Evolutionary conservation across 345 rosid genomes (phyloP).

Genomic region (Ricinus communis): DNA sequence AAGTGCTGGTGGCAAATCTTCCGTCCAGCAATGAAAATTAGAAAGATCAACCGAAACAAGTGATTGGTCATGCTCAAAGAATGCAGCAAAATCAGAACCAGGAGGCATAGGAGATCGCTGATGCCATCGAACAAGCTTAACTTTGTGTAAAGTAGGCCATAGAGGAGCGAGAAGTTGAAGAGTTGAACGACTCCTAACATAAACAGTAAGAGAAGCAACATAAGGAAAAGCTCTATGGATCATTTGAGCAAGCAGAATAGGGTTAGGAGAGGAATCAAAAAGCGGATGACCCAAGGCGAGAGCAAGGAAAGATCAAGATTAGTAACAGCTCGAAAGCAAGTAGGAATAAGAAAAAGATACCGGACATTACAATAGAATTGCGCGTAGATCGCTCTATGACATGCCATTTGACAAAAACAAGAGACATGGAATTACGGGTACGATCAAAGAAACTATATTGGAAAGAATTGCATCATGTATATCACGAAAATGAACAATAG

Average conservation of each 20-base stretch:
- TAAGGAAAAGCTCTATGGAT: constrained; percentile 4
- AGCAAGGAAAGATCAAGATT: constrained; percentile 15
- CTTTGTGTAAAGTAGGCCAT: background rate
- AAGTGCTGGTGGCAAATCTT: constrained; percentile 8
- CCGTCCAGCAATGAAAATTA: constrained; percentile 10
- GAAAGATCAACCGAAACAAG: constrained; percentile 7
- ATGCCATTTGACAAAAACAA: constrained; percentile 9
- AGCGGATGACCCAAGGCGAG: constrained; percentile 4
- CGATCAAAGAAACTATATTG: constrained; percentile 3
- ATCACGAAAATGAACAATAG: constrained; percentile 2
- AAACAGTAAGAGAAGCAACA: constrained; percentile 14
- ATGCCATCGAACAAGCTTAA: constrained; percentile 11
- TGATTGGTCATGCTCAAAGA: constrained; percentile 10
- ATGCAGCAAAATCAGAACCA: constrained; percentile 10
- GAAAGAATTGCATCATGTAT: background rate
- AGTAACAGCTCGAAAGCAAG: constrained; percentile 8
- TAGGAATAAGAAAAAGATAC: constrained; percentile 7
- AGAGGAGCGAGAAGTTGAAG: constrained; percentile 12
- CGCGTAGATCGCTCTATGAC: constrained; percentile 11
- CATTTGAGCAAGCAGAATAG: constrained; percentile 5
- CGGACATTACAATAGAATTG: constrained; percentile 4
- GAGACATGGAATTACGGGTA: constrained; percentile 12
- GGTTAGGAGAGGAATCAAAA: background rate
- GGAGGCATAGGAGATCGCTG: background rate
- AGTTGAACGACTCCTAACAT: background rate